Evolutionary conservation across 768 basidiomycete genomes (phyloP).

Genomic region (Amanita muscaria): DNA sequence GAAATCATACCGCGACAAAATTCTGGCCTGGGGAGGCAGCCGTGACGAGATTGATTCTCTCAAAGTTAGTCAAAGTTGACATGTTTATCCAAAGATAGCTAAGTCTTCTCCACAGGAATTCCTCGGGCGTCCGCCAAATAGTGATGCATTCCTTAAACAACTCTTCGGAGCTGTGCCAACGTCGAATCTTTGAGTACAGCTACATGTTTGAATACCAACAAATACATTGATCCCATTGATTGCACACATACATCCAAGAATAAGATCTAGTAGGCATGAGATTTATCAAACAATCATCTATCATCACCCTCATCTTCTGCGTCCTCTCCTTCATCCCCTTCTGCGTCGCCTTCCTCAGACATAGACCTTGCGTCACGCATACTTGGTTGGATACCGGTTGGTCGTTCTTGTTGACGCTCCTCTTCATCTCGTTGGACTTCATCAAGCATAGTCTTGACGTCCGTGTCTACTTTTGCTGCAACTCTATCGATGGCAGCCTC

Average conservation of each 20-base stretch:
- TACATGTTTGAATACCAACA: neutral
- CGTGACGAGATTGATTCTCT: slow-evolving; percentile 77
- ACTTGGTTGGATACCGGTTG: slow-evolving; percentile 24
- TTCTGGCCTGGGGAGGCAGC: slow-evolving; percentile 66
- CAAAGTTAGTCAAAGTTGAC: slow-evolving; percentile 33
- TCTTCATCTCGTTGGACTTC: slow-evolving; percentile 62
- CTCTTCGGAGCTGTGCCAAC: slow-evolving; percentile 41
- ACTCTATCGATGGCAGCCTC: slow-evolving; percentile 86
- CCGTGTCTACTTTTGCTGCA: slow-evolving; percentile 76
- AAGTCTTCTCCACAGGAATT: slow-evolving; percentile 43
- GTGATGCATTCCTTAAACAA: slow-evolving; percentile 64
- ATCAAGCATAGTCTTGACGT: slow-evolving; percentile 73
- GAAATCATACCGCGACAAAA: slow-evolving; percentile 62
- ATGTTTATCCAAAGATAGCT: neutral
- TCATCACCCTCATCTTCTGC: slow-evolving; percentile 25
- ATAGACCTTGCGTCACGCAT: slow-evolving; percentile 19
- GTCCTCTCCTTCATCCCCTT: slow-evolving; percentile 23
- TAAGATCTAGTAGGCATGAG: neutral
- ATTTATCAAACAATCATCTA: slow-evolving; percentile 23
- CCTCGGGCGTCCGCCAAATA: slow-evolving; percentile 67
- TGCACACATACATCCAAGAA: neutral
- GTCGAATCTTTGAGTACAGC: slow-evolving; percentile 23
- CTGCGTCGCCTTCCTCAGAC: slow-evolving; percentile 22
- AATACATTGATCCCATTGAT: neutral
- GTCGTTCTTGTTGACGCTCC: slow-evolving; percentile 33